phyloP scores from a whole-genome alignment of 495 filamentous ascomycete species.

The Penicillium parvum region DNA sequence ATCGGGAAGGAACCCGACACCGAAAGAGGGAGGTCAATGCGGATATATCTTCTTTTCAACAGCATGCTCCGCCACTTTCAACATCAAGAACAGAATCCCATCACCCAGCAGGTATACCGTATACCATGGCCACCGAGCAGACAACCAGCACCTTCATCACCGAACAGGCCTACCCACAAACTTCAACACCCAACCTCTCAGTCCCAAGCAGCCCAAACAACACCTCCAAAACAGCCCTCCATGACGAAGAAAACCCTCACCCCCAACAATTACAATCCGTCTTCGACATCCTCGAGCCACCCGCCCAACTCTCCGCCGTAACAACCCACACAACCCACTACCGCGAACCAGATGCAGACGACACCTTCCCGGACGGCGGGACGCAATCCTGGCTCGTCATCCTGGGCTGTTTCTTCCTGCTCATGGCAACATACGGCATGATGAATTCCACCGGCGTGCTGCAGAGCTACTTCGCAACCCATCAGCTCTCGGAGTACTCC shows the following conservation, averaged over 20 bases:
- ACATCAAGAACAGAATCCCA: too few species aligned
- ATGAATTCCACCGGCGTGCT: constrained; percentile 60
- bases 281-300: constrained; percentile 22
- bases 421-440: constrained; percentile 57
- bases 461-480: constrained; percentile 55
- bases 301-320: constrained; percentile 16
- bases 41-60: too few species aligned
- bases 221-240: constrained; percentile 2
- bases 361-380: constrained; percentile 59
- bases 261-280: constrained; percentile 7
- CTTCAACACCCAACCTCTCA: neutral
- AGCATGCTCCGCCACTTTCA: too few species aligned
- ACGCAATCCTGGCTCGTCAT: constrained; percentile 59
- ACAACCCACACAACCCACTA: constrained; percentile 21
- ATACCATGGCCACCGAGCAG: constrained; percentile 3
- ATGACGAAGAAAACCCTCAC: neutral
- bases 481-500: constrained; percentile 54
- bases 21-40: too few species aligned
- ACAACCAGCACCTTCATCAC: neutral
- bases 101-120: too few species aligned
- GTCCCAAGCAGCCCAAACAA: neutral
- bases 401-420: constrained; percentile 57
- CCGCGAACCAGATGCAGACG: constrained; percentile 9
- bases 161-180: neutral
- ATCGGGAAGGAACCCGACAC: neutral